Evolutionary conservation across 345 rosid genomes (phyloP).

Genomic region (Camelina hispida): DNA sequence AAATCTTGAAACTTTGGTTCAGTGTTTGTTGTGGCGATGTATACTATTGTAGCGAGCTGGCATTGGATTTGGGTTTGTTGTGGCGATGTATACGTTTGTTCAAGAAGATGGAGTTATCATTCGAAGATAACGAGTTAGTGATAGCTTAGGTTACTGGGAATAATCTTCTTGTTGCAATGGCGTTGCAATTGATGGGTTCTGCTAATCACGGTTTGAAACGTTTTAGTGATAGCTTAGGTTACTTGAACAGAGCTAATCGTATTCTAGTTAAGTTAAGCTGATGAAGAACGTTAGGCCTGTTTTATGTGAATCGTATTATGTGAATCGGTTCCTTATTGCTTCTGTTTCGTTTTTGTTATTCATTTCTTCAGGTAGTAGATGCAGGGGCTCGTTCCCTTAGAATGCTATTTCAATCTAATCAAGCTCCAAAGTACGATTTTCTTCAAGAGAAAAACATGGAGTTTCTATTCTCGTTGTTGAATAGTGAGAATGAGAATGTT

Average conservation of each 20-base stretch:
- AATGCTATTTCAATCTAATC: slow-evolving; percentile 83
- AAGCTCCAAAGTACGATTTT: slow-evolving; percentile 78
- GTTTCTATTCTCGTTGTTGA: slow-evolving; percentile 69
- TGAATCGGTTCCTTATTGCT: neutral
- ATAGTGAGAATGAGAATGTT: slow-evolving; percentile 70
- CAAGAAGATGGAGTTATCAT: slow-evolving; percentile 72
- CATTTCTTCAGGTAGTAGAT: slow-evolving; percentile 71
- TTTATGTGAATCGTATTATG: no score
- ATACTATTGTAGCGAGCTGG: no score
- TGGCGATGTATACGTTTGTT: no score
- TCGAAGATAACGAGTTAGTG: slow-evolving; percentile 76
- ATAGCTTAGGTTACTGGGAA: slow-evolving; percentile 64
- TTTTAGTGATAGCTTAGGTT: slow-evolving; percentile 84
- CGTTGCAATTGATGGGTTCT: slow-evolving; percentile 81
- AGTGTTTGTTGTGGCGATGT: neutral
- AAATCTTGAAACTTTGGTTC: neutral
- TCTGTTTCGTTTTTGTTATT: neutral
- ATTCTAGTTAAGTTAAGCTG: slow-evolving; percentile 56
- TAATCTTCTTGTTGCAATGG: slow-evolving; percentile 68
- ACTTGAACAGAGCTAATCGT: slow-evolving; percentile 79
- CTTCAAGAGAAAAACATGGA: slow-evolving; percentile 68
- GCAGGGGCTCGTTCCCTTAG: slow-evolving; percentile 84
- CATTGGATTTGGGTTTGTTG: neutral
- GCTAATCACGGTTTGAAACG: slow-evolving; percentile 64
- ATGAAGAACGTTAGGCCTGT: no score